Evolutionary conservation across 129 eudicot genomes (phyloP).

Genomic region (Escallonia herrerae): DNA sequence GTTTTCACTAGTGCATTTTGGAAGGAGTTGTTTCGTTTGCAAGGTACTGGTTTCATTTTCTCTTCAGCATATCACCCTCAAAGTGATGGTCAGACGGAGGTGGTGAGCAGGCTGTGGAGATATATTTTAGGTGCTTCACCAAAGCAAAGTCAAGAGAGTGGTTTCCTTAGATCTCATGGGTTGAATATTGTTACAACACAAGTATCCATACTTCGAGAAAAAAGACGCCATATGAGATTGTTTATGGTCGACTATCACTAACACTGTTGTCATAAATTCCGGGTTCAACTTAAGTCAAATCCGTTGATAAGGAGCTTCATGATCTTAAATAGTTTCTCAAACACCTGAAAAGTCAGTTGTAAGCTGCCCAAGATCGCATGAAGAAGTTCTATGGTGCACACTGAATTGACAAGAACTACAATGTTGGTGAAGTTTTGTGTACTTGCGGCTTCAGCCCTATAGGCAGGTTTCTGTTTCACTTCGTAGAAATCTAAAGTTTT

Average conservation of each 20-base stretch:
- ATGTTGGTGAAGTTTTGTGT: not conserved
- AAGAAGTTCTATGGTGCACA: not conserved
- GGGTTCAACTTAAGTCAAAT: too few species aligned
- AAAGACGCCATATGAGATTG: not conserved
- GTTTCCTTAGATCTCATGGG: not conserved
- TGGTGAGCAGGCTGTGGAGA: too few species aligned
- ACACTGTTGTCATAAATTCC: too few species aligned
- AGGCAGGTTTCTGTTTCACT: not conserved
- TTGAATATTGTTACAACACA: constrained; percentile 12
- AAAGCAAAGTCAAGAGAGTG: not conserved
- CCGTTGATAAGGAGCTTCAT: not conserved
- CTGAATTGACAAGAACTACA: not conserved
- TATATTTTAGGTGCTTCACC: too few species aligned
- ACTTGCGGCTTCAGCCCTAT: not conserved
- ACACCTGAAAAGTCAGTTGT: not conserved
- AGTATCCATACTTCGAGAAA: not conserved
- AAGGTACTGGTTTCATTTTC: not conserved
- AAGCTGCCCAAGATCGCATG: not conserved
- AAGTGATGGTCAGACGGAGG: constrained; percentile 10
- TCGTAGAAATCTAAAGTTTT: not conserved
- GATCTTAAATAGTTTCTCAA: not conserved
- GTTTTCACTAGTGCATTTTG: not conserved
- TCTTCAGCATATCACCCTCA: constrained; percentile 11
- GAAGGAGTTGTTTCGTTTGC: not conserved
- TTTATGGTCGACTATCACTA: too few species aligned